Evolutionary conservation across 768 basidiomycete species (phyloP).

Genomic region (Strobilomyces confusus): DNA sequence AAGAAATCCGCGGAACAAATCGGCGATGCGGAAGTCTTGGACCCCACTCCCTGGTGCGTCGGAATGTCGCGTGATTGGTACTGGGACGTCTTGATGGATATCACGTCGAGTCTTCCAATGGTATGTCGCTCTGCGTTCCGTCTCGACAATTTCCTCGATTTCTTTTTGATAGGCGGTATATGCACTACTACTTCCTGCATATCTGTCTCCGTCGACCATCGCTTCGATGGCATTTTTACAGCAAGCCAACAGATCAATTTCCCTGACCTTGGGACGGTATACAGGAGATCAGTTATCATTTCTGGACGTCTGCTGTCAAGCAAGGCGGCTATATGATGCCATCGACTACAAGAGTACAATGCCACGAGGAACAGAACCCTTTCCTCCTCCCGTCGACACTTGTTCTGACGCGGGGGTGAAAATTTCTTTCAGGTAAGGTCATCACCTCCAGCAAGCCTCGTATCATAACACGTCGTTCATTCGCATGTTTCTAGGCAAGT

Average conservation of each 20-base stretch:
- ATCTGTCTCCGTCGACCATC: conserved; percentile 28
- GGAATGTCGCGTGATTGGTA: conserved; percentile 29
- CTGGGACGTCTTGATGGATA: conserved; percentile 32
- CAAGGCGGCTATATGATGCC: conserved; percentile 19
- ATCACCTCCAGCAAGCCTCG: not conserved
- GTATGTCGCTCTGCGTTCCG: conserved; percentile 17
- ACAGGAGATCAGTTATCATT: conserved; percentile 5
- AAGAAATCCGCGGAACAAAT: conserved; percentile 27
- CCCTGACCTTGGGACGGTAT: conserved; percentile 14
- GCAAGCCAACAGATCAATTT: conserved; percentile 25
- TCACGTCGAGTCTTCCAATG: conserved; percentile 34
- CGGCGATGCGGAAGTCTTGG: conserved; percentile 28
- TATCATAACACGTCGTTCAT: not conserved
- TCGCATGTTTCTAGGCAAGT: conserved; percentile 12
- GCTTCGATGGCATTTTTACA: conserved; percentile 34
- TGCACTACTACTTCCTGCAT: conserved; percentile 19
- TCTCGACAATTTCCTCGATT: not conserved
- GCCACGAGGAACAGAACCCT: conserved; percentile 17
- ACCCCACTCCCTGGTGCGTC: conserved; percentile 21
- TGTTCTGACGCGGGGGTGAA: conserved; percentile 21
- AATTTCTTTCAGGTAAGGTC: conserved; percentile 23
- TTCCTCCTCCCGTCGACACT: conserved; percentile 7
- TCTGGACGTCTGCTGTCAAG: conserved; percentile 11
- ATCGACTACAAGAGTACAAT: conserved; percentile 19
- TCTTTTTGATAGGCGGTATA: conserved; percentile 20